Conservation (phyloP, 495 filamentous ascomycete species). For the Rusavskia elegans region DNA sequence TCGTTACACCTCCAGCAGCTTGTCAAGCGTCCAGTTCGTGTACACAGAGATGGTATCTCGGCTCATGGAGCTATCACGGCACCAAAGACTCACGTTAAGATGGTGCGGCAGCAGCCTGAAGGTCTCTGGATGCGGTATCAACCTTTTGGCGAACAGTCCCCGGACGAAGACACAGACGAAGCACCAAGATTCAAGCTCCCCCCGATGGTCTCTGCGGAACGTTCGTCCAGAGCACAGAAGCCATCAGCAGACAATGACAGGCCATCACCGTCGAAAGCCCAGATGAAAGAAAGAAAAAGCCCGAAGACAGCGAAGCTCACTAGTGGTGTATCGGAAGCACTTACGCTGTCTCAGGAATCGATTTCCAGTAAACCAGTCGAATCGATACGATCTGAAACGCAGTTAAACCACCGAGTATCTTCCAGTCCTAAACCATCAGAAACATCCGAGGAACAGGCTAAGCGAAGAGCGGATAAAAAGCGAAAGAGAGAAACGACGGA, state of each 20-base stretch:
- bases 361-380: background rate
- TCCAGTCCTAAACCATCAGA: background rate
- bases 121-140: conserved; percentile 14
- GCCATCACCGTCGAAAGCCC: background rate
- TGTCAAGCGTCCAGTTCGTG: conserved; percentile 2
- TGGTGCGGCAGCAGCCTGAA: conserved; percentile 8
- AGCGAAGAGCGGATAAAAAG: conserved; percentile 1
- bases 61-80: background rate
- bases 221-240: no score
- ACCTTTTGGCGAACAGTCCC: conserved; percentile 8
- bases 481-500: background rate
- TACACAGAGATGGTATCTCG: background rate
- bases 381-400: background rate
- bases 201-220: background rate
- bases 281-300: background rate
- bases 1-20: conserved; percentile 12
- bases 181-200: conserved; percentile 1
- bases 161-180: background rate
- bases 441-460: background rate
- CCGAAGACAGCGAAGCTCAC: background rate
- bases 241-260: background rate
- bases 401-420: background rate
- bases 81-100: conserved; percentile 1
- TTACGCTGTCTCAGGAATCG: background rate
- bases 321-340: background rate